Percentiles rank a stretch among this genome's conserved stretches.
Evolutionary conservation across 306 rosid species (phyloP).

Genomic region (Gynostemma pentaphyllum): DNA sequence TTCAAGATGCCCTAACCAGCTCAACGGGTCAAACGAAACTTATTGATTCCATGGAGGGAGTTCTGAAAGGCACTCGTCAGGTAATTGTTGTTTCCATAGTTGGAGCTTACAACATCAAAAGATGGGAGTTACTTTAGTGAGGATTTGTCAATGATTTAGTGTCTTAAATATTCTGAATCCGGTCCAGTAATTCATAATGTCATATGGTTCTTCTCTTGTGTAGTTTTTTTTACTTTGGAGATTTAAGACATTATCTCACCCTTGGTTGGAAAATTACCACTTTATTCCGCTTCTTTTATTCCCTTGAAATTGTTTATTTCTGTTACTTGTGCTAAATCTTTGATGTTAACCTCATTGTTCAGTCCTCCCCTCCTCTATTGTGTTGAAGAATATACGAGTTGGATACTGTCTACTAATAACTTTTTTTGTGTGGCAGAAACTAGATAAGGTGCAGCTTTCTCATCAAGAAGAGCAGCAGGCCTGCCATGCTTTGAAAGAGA

Average conservation of each 20-base stretch:
- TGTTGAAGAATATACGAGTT: too few species aligned
- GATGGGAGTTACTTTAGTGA: slow-evolving; percentile 5
- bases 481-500: slow-evolving; percentile 43
- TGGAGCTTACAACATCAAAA: slow-evolving; percentile 5
- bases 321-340: too few species aligned
- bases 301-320: too few species aligned
- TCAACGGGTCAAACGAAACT: slow-evolving; percentile 59
- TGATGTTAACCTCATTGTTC: too few species aligned
- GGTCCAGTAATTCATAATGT: neutral
- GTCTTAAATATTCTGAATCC: neutral
- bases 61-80: slow-evolving; percentile 81
- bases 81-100: slow-evolving; percentile 23
- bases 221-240: neutral
- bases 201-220: neutral
- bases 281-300: too few species aligned
- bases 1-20: slow-evolving; percentile 79
- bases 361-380: too few species aligned
- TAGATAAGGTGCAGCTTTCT: slow-evolving; percentile 47
- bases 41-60: slow-evolving; percentile 84
- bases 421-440: too few species aligned
- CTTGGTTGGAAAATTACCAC: too few species aligned
- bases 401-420: too few species aligned
- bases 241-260: neutral
- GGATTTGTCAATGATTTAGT: slow-evolving; percentile 6
- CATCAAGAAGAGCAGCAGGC: slow-evolving; percentile 50